These are phyloP conservation scores for Lentinus brumalis DNA, from an alignment of 768 basidiomycete genomes.

Conservation along the genomic window DNA sequence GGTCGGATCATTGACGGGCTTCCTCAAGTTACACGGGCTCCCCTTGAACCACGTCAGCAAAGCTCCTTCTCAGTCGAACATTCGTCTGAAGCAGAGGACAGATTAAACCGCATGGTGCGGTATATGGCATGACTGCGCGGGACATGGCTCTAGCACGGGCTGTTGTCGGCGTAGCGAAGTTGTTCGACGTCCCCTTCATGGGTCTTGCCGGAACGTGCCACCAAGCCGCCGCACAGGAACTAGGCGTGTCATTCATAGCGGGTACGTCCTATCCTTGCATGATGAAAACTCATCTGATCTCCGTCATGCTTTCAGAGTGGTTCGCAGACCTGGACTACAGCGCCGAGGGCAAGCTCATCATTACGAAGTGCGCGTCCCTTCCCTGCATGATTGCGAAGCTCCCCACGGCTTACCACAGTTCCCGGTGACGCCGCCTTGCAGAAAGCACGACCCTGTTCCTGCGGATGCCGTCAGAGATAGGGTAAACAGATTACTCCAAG, in stretches of 20 bases:
- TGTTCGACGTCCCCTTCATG: slow-evolving; percentile 58
- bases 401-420: background rate
- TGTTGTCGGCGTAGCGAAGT: slow-evolving; percentile 52
- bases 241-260: slow-evolving; percentile 61
- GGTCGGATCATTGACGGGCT: slow-evolving; percentile 64
- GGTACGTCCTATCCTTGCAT: slow-evolving; percentile 37
- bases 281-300: background rate
- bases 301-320: slow-evolving; percentile 46
- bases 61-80: slow-evolving; percentile 10
- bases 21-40: slow-evolving; percentile 55
- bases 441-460: slow-evolving; percentile 53
- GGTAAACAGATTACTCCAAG: slow-evolving; percentile 47
- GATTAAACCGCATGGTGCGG: slow-evolving; percentile 65
- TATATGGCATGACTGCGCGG: slow-evolving; percentile 61
- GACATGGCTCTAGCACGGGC: slow-evolving; percentile 58
- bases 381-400: background rate
- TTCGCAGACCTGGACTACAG: slow-evolving; percentile 68
- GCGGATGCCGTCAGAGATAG: slow-evolving; percentile 43
- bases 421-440: slow-evolving; percentile 21
- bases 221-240: slow-evolving; percentile 54
- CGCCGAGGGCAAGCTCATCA: slow-evolving; percentile 56
- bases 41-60: slow-evolving; percentile 58
- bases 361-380: slow-evolving; percentile 48
- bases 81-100: slow-evolving; percentile 17
- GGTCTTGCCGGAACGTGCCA: slow-evolving; percentile 68